Base-by-base conservation (phyloP, 495 filamentous ascomycete genomes). In the Astrothelium subdiscretum region DNA sequence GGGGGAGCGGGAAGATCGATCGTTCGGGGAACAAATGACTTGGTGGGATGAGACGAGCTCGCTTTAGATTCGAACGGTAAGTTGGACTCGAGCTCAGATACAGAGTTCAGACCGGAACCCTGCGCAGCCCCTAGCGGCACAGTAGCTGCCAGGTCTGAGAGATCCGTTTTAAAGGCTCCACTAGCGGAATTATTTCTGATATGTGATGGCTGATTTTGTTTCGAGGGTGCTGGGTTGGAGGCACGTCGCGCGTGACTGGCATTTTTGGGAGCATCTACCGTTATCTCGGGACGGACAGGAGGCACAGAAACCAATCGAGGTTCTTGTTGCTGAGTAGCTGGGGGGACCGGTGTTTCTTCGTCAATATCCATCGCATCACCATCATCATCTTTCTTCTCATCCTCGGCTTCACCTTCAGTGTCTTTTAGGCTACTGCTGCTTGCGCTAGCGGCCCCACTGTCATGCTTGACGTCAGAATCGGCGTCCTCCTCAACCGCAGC, bases 1-100 rank as follows among this genome's bases (percentile, higher is more conserved):
- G 91, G 91, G 2, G 84, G 78, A 12, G 77, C 71, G 0, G 90
- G 90, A 8, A 89, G 79, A 1, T 74, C 65, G 3, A 89, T 74
- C 4, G 73, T 71, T 11, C 75, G 71, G 3, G 74, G 58, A n/a
- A 52, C 63, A 31, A 64, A 63, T n/a, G 69, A 63, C 60, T 76
- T 73, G 22, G 78, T 59, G 1, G 78, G 78, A 20, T 78, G 68
- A 18, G 73, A 72, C 22, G 72, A 63, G 3, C 85, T 79, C 1
- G 90, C 70, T 31, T 78, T 75, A 44, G 87, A 91, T 62, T 85
- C 74, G 71, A 92, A 94, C 0, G 90, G 90, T 1, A 96, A 81
- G 1, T 77, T 85, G 6, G 80, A 75, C 27, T 77, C 78, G 38
- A 96, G 73, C 65, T 89, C 88, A 24, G 79, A 77, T 32, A 95